phyloP scores from a whole-genome alignment of 1,284 basidiomycete species.

The Melanopsichium pennsylvanicum region DNA sequence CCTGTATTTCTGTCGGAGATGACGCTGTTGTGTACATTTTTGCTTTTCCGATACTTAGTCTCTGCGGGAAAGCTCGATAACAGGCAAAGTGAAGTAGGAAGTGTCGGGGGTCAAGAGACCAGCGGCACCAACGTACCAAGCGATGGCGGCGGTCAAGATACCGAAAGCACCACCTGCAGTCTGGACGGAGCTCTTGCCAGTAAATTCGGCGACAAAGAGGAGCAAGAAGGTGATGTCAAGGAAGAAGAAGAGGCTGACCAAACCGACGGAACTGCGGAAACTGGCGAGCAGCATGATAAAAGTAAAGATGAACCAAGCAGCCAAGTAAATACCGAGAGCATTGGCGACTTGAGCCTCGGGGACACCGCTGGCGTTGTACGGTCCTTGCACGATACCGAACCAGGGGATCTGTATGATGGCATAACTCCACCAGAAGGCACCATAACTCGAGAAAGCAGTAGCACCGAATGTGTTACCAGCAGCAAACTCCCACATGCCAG shows the following conservation, averaged over 20 bases:
- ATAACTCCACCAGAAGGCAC: slow-evolving; percentile 61
- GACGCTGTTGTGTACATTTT: neutral
- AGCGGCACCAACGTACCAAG: slow-evolving; percentile 68
- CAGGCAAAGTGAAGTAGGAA: slow-evolving; percentile 68
- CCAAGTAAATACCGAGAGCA: slow-evolving; percentile 51
- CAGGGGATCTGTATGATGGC: slow-evolving; percentile 60
- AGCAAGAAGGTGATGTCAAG: slow-evolving; percentile 72
- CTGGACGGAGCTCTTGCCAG: slow-evolving; percentile 44
- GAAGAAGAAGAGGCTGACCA: slow-evolving; percentile 75
- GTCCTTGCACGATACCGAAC: slow-evolving; percentile 43
- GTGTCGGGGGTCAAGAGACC: slow-evolving; percentile 69
- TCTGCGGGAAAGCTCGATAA: slow-evolving; percentile 60
- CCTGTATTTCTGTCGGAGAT: too few species aligned
- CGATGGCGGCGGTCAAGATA: slow-evolving; percentile 56
- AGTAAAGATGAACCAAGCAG: slow-evolving; percentile 63
- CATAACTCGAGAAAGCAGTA: slow-evolving; percentile 69
- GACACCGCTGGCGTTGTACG: slow-evolving; percentile 24
- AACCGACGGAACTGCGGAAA: slow-evolving; percentile 52
- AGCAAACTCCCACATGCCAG: slow-evolving; percentile 75
- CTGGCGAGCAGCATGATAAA: slow-evolving; percentile 51
- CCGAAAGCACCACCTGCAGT: slow-evolving; percentile 53
- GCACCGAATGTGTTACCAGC: slow-evolving; percentile 73
- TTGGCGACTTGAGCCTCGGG: slow-evolving; percentile 40
- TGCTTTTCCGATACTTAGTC: slow-evolving; percentile 14
- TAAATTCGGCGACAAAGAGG: slow-evolving; percentile 58